These are phyloP conservation scores for Amanita exitialis DNA, from an alignment of 768 basidiomycete species.

Conservation along the genomic window DNA sequence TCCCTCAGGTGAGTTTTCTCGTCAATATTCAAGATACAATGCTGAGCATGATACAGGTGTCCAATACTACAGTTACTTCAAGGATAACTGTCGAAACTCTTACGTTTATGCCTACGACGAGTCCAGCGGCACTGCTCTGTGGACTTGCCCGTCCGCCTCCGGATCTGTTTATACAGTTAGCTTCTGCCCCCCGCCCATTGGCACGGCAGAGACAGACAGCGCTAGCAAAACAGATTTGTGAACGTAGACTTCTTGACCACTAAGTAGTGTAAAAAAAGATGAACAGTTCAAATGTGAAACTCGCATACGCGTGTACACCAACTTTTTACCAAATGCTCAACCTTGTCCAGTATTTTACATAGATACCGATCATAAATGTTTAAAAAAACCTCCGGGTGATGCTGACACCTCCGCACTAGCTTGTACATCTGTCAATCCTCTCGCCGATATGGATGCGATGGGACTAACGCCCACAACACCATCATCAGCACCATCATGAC, in stretches of 20 bases:
- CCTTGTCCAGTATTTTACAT: no score
- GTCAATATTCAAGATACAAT: neutral
- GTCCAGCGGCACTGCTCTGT: constrained; percentile 38
- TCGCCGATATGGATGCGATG: constrained; percentile 14
- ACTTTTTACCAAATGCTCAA: no score
- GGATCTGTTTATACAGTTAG: constrained; percentile 39
- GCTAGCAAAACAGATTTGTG: no score
- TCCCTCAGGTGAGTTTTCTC: constrained; percentile 20
- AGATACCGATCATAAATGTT: no score
- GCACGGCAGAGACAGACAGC: no score
- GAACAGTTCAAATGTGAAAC: no score
- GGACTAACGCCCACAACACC: constrained; percentile 45
- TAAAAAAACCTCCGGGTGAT: no score
- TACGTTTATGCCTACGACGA: constrained; percentile 53
- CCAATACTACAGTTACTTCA: constrained; percentile 30
- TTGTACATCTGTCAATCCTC: constrained; percentile 7
- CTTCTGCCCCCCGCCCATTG: constrained; percentile 26
- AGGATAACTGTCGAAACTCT: constrained; percentile 32
- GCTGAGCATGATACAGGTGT: neutral
- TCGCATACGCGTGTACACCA: no score
- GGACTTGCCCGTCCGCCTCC: constrained; percentile 32
- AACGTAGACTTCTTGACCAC: no score
- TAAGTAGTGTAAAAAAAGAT: no score
- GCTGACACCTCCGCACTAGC: no score
- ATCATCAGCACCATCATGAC: constrained; percentile 53